Conservation (phyloP, 306 rosid species). For the Benincasa hispida region DNA sequence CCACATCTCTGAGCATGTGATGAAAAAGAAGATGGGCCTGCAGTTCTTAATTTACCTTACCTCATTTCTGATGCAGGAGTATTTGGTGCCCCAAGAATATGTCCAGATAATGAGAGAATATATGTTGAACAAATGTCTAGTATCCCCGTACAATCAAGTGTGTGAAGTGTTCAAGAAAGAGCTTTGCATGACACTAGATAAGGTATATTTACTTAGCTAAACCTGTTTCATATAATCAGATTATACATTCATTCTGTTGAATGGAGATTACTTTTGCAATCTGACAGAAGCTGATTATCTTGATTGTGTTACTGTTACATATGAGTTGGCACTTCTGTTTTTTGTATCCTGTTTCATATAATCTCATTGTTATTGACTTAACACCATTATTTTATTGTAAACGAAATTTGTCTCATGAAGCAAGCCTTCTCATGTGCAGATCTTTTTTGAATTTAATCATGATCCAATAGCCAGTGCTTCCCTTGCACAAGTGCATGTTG, state of each 20-base stretch:
- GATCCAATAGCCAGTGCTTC: slow-evolving; percentile 93
- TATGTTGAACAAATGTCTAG: slow-evolving; percentile 90
- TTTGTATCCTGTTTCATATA: background rate
- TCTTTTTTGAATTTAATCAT: slow-evolving; percentile 71
- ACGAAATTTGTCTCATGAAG: background rate
- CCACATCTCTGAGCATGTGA: background rate
- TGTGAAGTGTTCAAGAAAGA: slow-evolving; percentile 68
- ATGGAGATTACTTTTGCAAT: background rate
- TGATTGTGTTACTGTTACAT: background rate
- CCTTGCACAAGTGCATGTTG: slow-evolving; percentile 96
- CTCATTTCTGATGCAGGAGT: slow-evolving; percentile 46
- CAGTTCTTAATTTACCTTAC: background rate
- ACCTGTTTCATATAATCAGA: background rate
- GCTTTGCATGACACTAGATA: slow-evolving; percentile 74
- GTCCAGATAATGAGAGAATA: slow-evolving; percentile 77
- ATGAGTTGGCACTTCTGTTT: background rate
- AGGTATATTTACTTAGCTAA: slow-evolving; percentile 30
- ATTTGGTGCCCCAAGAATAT: slow-evolving; percentile 78
- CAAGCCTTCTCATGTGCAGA: slow-evolving; percentile 38
- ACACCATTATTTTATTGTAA: background rate
- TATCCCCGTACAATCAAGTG: slow-evolving; percentile 82
- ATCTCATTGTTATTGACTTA: background rate
- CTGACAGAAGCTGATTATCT: background rate
- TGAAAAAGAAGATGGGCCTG: background rate
- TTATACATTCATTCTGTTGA: background rate